Evolutionary conservation across 305 asterid species (phyloP).

Genomic region (Fraxinus latifolia): DNA sequence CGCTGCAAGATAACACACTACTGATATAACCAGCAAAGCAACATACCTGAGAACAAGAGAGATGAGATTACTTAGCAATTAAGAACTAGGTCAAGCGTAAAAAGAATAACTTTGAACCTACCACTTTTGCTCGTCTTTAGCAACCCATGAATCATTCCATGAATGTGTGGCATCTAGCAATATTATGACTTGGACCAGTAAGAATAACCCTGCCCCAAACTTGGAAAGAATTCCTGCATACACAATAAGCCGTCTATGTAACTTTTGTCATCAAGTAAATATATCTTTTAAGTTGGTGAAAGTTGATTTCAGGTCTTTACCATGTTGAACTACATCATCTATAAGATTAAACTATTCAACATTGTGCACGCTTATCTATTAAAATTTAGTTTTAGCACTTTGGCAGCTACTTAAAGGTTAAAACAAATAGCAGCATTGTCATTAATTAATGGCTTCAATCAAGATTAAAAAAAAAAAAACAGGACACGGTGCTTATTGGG

Average conservation of each 20-base stretch:
- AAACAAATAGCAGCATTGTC: not conserved
- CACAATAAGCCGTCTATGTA: not conserved
- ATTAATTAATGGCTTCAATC: not conserved
- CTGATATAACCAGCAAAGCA: constrained; percentile 72
- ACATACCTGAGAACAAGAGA: constrained; percentile 58
- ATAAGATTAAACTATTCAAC: not conserved
- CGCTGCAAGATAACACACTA: constrained; percentile 71
- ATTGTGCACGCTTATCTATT: not conserved
- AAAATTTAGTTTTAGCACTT: not conserved
- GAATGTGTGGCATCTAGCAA: constrained; percentile 84
- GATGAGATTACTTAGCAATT: constrained; percentile 23
- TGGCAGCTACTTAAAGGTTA: not conserved
- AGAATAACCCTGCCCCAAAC: constrained; percentile 92
- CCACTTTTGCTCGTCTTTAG: constrained; percentile 94
- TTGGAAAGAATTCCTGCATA: constrained; percentile 73
- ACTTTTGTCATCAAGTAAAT: not conserved
- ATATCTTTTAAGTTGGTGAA: not conserved
- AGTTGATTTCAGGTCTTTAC: not conserved
- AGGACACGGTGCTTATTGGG: not conserved
- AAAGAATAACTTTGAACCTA: constrained; percentile 29
- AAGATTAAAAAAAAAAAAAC: not conserved
- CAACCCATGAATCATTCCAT: constrained; percentile 97
- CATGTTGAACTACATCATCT: not conserved
- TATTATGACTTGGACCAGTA: constrained; percentile 77
- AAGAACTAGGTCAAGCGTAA: constrained; percentile 1